Conservation (phyloP, 192 early-diverging fungal species). For the Linnemannia hyalina region DNA sequence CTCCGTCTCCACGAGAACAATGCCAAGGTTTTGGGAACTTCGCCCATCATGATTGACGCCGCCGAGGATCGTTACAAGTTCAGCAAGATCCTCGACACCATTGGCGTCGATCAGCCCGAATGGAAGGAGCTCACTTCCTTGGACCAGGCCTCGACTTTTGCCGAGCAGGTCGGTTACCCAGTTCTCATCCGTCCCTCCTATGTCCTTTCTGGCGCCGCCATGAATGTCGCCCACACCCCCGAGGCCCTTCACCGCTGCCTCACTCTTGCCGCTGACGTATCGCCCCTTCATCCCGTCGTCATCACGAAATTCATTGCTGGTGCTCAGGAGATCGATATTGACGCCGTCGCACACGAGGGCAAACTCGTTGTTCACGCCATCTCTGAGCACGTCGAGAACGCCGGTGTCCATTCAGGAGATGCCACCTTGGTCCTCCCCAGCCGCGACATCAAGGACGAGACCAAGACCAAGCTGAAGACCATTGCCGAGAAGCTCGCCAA, state of each 20-base stretch:
- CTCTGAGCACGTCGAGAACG: slow-evolving; percentile 97
- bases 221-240: slow-evolving; percentile 94
- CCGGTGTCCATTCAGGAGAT: slow-evolving; percentile 98
- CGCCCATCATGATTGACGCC: slow-evolving; percentile 89
- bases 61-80: slow-evolving; percentile 98
- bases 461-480: slow-evolving; percentile 73
- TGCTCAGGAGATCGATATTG: slow-evolving; percentile 96
- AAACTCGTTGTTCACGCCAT: slow-evolving; percentile 89
- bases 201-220: slow-evolving; percentile 97
- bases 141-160: slow-evolving; percentile 89
- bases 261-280: slow-evolving; percentile 86
- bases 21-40: slow-evolving; percentile 92
- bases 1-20: slow-evolving; percentile 79
- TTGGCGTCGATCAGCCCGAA: slow-evolving; percentile 95
- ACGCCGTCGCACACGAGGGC: slow-evolving; percentile 91
- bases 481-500: slow-evolving; percentile 90
- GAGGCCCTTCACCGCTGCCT: slow-evolving; percentile 80
- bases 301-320: slow-evolving; percentile 97
- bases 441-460: slow-evolving; percentile 63
- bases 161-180: slow-evolving; percentile 88
- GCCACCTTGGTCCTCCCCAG: slow-evolving; percentile 93
- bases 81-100: slow-evolving; percentile 89
- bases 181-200: slow-evolving; percentile 97
- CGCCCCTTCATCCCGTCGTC: slow-evolving; percentile 95
- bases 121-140: slow-evolving; percentile 94